Percentiles rank a stretch among this genome's conserved stretches.
Conservation (phyloP, 257 asterid genomes). For the Ilex aquifolium region DNA sequence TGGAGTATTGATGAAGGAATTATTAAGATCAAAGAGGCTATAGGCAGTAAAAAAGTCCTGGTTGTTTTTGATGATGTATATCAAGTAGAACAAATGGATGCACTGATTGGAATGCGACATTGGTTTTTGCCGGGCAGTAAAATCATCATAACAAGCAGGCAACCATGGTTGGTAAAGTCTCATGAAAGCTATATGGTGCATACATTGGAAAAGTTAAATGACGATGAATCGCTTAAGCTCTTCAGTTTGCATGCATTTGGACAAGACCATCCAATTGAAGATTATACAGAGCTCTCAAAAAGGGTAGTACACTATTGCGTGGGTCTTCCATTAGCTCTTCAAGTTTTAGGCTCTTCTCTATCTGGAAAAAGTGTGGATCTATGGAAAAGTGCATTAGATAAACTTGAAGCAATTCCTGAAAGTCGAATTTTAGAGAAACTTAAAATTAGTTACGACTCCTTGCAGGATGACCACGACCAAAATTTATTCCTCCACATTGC, state of each 20-base stretch:
- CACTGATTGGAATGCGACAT: background rate
- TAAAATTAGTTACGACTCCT: too few relatives aligned
- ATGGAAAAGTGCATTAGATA: too few relatives aligned
- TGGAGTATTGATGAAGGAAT: background rate
- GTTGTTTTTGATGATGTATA: background rate
- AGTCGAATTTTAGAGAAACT: too few relatives aligned
- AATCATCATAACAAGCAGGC: background rate
- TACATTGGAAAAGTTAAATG: background rate
- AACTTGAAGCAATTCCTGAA: too few relatives aligned
- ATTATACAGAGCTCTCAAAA: too few relatives aligned
- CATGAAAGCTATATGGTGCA: background rate
- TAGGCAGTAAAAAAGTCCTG: background rate
- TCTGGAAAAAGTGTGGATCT: too few relatives aligned
- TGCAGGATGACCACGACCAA: too few relatives aligned
- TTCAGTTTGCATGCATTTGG: background rate
- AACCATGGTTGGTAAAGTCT: background rate
- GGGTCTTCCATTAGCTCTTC: too few relatives aligned
- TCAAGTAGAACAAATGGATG: background rate
- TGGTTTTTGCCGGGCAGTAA: background rate
- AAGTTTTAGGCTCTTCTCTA: too few relatives aligned
- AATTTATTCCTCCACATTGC: too few relatives aligned
- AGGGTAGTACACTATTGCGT: too few relatives aligned
- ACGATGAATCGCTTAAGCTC: background rate
- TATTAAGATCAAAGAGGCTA: background rate
- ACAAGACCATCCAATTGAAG: too few relatives aligned